A percentile compares a stretch with the other conserved stretches of the same genome.
Conservation (phyloP, 164 flowering plant genomes). For the Umbilicus rupestris region DNA sequence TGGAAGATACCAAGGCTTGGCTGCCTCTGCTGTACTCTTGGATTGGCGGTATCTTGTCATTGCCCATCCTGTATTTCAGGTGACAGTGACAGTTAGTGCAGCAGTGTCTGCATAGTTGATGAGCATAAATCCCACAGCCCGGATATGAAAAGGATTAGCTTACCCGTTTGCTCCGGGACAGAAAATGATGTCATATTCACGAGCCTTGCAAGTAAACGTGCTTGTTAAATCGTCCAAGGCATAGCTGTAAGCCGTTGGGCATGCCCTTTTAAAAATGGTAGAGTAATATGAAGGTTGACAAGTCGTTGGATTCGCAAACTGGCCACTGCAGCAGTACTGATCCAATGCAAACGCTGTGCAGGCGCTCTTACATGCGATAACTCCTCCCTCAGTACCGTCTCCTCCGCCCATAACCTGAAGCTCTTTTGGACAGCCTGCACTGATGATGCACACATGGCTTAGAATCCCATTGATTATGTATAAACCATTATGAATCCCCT, state of each 20-base stretch:
- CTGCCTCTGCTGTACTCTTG: no score
- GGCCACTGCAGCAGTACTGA: conserved; percentile 78
- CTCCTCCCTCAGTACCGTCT: conserved; percentile 34
- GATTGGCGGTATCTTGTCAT: no score
- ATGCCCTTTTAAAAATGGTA: conserved; percentile 59
- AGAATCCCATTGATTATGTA: no score
- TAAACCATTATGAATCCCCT: no score
- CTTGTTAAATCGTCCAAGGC: conserved; percentile 81
- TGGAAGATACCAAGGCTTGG: no score
- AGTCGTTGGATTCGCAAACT: conserved; percentile 57
- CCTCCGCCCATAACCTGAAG: conserved; percentile 56
- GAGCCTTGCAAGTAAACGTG: conserved; percentile 80
- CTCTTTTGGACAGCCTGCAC: conserved; percentile 78
- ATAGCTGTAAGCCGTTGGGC: conserved; percentile 80
- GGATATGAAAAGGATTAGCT: no score
- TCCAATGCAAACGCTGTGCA: conserved; percentile 71
- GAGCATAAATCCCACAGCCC: no score
- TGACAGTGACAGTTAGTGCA: no score
- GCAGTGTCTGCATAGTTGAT: no score
- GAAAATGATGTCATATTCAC: conserved; percentile 51
- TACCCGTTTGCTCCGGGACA: conserved; percentile 51
- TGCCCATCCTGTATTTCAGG: no score
- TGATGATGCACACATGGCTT: not conserved
- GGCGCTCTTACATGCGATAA: conserved; percentile 76
- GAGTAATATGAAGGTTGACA: conserved; percentile 69